Conservation (phyloP, 345 rosid species). For the Psidium friedrichsthalianum region DNA sequence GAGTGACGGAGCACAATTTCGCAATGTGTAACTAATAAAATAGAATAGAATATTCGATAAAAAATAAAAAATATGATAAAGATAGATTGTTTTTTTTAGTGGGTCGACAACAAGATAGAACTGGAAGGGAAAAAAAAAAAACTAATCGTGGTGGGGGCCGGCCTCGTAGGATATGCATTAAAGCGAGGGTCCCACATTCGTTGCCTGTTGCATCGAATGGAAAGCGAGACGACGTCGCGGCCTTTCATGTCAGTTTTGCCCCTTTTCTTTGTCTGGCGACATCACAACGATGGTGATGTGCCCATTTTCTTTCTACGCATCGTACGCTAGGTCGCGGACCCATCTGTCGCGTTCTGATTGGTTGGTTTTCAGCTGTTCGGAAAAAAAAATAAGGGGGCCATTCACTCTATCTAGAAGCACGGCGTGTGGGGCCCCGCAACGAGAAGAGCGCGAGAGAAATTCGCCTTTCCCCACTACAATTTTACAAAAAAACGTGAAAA, state of each 20-base stretch:
- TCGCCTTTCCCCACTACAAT: background rate
- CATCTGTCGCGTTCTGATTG: background rate
- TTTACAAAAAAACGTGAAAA: too few species aligned
- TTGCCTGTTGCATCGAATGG: background rate
- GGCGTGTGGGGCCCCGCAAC: background rate
- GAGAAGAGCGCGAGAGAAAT: too few species aligned
- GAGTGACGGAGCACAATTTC: too few species aligned
- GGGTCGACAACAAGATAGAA: too few species aligned
- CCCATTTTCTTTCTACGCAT: background rate
- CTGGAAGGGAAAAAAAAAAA: too few species aligned
- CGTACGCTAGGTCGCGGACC: background rate
- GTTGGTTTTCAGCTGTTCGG: fast-evolving
- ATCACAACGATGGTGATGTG: background rate
- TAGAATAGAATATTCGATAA: too few species aligned
- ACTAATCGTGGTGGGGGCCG: background rate
- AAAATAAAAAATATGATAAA: too few species aligned
- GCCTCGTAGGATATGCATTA: background rate
- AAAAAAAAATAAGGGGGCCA: background rate
- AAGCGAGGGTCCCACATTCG: background rate
- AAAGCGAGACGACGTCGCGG: background rate
- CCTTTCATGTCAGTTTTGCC: background rate
- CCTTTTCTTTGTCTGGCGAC: background rate
- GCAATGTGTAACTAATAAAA: too few species aligned
- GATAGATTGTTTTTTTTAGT: too few species aligned
- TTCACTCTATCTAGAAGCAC: background rate